Conservation (phyloP, 2,329 filamentous ascomycete genomes). For the Ceratocystis smalleyi region DNA sequence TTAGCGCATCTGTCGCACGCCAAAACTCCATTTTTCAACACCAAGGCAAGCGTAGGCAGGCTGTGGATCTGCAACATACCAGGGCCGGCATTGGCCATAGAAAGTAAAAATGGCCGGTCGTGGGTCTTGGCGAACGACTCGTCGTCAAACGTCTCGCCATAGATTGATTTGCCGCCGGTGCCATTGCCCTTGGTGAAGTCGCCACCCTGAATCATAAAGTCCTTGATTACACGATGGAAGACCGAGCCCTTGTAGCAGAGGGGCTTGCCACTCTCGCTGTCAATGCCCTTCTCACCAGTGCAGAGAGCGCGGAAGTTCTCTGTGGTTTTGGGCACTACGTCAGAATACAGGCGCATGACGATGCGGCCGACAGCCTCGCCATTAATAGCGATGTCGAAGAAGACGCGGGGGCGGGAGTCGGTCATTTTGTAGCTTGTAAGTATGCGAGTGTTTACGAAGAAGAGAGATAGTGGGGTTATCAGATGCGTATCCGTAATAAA, state of each 20-base stretch:
- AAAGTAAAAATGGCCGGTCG: conserved; percentile 80
- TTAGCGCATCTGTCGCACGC: conserved; percentile 8
- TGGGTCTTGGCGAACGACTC: conserved; percentile 92
- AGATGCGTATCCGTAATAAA: conserved; percentile 1
- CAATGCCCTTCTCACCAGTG: conserved; percentile 82
- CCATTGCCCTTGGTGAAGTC: conserved; percentile 93
- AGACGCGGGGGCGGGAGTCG: conserved; percentile 56
- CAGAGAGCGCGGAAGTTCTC: conserved; percentile 93
- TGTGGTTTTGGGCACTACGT: conserved; percentile 79
- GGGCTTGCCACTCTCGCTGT: conserved; percentile 58
- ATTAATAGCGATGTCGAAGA: conserved; percentile 82
- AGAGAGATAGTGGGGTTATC: conserved; percentile 10
- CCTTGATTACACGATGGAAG: conserved; percentile 96
- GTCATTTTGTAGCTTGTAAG: conserved; percentile 25
- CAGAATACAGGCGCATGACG: conserved; percentile 64
- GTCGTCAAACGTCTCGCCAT: conserved; percentile 91
- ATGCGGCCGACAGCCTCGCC: conserved; percentile 59
- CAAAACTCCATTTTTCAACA: not conserved
- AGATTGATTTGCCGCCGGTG: conserved; percentile 92
- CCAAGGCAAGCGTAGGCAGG: not conserved
- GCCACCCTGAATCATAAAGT: conserved; percentile 97
- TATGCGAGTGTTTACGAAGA: conserved; percentile 5
- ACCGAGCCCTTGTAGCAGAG: conserved; percentile 83
- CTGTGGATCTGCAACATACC: conserved; percentile 37
- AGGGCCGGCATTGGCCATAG: conserved; percentile 94